Conservation (phyloP, 164 flowering plant genomes). For the Umbellularia californica region DNA sequence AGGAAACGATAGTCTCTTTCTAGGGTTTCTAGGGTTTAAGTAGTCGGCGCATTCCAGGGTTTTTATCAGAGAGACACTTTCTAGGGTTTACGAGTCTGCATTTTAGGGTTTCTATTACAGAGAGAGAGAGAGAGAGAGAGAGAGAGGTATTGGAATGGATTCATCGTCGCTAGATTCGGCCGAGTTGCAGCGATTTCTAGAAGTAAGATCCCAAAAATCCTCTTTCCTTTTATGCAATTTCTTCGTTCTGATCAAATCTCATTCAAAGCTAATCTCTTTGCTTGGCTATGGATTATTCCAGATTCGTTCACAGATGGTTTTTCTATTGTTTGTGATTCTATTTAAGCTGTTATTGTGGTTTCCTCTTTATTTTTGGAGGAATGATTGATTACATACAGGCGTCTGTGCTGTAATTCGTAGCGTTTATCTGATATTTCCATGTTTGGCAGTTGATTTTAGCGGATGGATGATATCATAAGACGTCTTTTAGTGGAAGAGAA, state of each 20-base stretch:
- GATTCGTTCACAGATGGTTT: not conserved
- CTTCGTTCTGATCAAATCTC: too few species aligned
- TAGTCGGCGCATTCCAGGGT: not conserved
- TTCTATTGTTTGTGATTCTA: not conserved
- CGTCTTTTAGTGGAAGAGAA: too few species aligned
- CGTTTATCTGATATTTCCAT: too few species aligned
- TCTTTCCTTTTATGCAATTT: not conserved
- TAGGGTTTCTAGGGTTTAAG: too few species aligned
- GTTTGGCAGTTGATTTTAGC: too few species aligned
- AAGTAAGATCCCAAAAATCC: slow-evolving; percentile 4
- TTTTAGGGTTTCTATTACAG: not conserved
- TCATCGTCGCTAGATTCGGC: slow-evolving; percentile 5
- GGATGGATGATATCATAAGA: too few species aligned
- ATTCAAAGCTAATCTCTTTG: too few species aligned
- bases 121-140: not conserved
- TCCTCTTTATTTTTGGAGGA: not conserved
- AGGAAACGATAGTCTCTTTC: too few species aligned
- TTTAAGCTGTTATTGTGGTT: not conserved
- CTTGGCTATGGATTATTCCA: too few species aligned
- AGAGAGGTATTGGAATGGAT: slow-evolving; percentile 3
- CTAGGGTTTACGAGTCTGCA: not conserved
- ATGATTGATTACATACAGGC: too few species aligned
- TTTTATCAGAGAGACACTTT: not conserved
- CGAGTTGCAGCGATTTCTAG: slow-evolving; percentile 8
- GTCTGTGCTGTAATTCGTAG: too few species aligned